Base-by-base conservation (phyloP, 257 asterid species). In the Solanum pinnatisectum region DNA sequence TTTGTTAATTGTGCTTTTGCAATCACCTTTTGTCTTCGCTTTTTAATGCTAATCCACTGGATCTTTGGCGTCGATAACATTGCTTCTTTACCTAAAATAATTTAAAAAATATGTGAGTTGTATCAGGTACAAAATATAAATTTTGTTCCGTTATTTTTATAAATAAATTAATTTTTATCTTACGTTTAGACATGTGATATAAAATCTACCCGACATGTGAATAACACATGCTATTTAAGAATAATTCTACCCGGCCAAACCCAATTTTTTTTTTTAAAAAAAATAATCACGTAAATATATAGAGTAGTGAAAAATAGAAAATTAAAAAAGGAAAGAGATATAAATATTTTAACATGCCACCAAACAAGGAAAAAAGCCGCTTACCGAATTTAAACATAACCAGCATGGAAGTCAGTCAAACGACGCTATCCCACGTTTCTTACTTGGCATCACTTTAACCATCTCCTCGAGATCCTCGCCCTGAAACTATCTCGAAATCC, bases 361-460 rank as follows among this genome's bases (percentile, higher is more conserved):
- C 83, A 5, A 74, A 74, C 52, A 36, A 37, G 18, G 84, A 79
- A 27, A 79, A 44, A 27, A 79, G 10, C 65, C 67, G 40, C 85
- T 27, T 79, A 79, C 40, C 40, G 39, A 44, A 79, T 79, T 79
- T 44, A 79, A 79, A 79, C 84, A 44, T 1, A 78, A 5, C 60
- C 18, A 49, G 85, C 40, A 16, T 18, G 68, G 42, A 81, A 82
- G 85, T 44, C 25, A 15, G 84, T 25, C 65, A 84, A 85, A 84
- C 72, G 13, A 84, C 70, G 72, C 32, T 3, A 44, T 33, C 90
- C 60, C 87, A 79, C 87, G 78, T 59, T 87, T 87, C 84, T 35
- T 25, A 60, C 87, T 72, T 67, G 83, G 46, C 90, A 68, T 25
- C 10, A 79, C 78, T 15, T 68, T 60, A 25, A 14, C 37, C 84